These are phyloP conservation scores for Strigomonas culicis DNA, from an alignment of 208 protist species.

Conservation along the genomic window DNA sequence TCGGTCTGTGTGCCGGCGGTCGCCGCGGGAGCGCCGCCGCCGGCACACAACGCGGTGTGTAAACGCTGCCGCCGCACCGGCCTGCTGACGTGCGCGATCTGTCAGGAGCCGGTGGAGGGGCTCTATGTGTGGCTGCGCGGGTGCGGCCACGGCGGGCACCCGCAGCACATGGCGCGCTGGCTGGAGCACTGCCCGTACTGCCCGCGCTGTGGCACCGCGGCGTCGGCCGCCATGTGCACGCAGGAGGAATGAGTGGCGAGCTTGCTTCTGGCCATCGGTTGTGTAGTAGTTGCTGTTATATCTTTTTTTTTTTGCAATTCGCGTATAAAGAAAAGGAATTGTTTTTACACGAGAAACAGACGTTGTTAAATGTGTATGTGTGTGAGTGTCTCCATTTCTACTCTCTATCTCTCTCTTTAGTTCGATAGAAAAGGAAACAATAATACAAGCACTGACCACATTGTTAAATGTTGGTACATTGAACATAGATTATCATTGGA, in stretches of 20 bases:
- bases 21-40: neutral
- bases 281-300: no score
- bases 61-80: constrained; percentile 29
- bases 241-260: neutral
- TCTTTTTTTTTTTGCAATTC: neutral
- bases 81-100: constrained; percentile 77
- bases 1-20: neutral
- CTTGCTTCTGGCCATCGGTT: neutral
- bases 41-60: constrained; percentile 61
- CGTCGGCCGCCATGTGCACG: neutral
- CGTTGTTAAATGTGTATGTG: no score
- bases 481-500: no score
- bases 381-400: no score
- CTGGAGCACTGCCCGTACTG: constrained; percentile 60
- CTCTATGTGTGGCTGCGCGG: constrained; percentile 76
- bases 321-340: neutral
- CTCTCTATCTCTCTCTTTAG: no score
- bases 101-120: constrained; percentile 77
- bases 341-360: neutral
- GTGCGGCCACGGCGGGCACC: constrained; percentile 84
- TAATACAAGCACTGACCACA: no score
- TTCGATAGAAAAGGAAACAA: no score
- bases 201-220: constrained; percentile 34
- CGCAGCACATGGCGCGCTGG: constrained; percentile 82
- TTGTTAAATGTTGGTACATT: no score